Evolutionary conservation across 805 yeast species (phyloP).

Genomic region (Wickerhamomyces pijperi): DNA sequence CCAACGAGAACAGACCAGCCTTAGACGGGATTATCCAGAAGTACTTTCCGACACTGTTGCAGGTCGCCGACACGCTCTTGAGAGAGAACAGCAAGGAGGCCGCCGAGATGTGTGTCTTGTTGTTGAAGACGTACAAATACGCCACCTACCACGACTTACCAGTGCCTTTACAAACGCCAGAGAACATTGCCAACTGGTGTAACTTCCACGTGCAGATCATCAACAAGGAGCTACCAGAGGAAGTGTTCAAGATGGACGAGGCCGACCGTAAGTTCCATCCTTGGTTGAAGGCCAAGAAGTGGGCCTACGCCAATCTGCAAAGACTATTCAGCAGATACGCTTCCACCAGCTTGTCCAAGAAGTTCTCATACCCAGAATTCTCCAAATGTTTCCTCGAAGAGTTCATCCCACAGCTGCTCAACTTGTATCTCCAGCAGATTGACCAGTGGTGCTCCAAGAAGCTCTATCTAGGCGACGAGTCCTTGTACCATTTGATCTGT

Average conservation of each 20-base stretch:
- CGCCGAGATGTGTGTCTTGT: slow-evolving; percentile 67
- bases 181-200: slow-evolving; percentile 56
- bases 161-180: slow-evolving; percentile 41
- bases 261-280: slow-evolving; percentile 41
- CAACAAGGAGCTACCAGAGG: slow-evolving; percentile 44
- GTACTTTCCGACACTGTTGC: slow-evolving; percentile 56
- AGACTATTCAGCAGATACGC: slow-evolving; percentile 68
- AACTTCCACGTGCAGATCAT: slow-evolving; percentile 63
- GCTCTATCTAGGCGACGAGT: slow-evolving; percentile 61
- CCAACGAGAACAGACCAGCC: slow-evolving; percentile 40
- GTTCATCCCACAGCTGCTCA: slow-evolving; percentile 65
- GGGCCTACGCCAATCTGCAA: slow-evolving; percentile 75
- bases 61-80: slow-evolving; percentile 48
- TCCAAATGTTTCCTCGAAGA: slow-evolving; percentile 38
- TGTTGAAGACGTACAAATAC: slow-evolving; percentile 70
- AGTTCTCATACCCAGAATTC: slow-evolving; percentile 52
- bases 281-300: slow-evolving; percentile 73
- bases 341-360: slow-evolving; percentile 31
- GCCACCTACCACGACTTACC: slow-evolving; percentile 69
- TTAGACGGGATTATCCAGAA: slow-evolving; percentile 43
- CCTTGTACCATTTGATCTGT: slow-evolving; percentile 52
- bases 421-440: slow-evolving; percentile 51
- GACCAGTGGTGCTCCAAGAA: slow-evolving; percentile 59
- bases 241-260: slow-evolving; percentile 37
- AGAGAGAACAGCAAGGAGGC: slow-evolving; percentile 28